phyloP scores from a whole-genome alignment of 345 rosid species.

The Punica granatum region DNA sequence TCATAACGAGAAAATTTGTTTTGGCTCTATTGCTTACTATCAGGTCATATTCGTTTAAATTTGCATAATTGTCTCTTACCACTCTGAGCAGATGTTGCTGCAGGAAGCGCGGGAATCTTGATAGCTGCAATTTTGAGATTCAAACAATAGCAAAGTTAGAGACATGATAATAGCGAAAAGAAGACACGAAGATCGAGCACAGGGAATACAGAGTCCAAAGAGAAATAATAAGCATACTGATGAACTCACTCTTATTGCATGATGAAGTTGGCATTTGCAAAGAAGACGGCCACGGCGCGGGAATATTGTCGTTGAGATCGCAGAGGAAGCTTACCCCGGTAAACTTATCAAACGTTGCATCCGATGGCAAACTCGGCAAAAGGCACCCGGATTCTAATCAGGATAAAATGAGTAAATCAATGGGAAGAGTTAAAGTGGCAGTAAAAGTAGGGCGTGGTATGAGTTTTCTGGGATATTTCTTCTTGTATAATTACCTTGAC shows the following conservation, averaged over 20 bases:
- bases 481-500: constrained; percentile 39
- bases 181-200: neutral
- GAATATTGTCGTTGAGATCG: constrained; percentile 94
- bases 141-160: neutral
- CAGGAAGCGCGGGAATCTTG: constrained; percentile 90
- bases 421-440: neutral
- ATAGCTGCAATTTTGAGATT: constrained; percentile 41
- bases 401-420: neutral
- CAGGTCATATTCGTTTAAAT: neutral
- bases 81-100: constrained; percentile 72
- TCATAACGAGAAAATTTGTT: neutral
- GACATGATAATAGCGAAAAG: neutral
- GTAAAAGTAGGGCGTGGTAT: neutral
- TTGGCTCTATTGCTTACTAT: neutral
- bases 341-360: constrained; percentile 72
- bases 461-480: neutral
- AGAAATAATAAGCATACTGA: neutral
- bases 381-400: constrained; percentile 79
- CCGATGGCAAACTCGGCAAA: constrained; percentile 92
- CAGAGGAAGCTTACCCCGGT: constrained; percentile 90
- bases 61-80: constrained; percentile 30
- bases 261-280: constrained; percentile 48
- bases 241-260: constrained; percentile 63
- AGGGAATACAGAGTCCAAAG: neutral
- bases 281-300: constrained; percentile 84